Base-by-base conservation (phyloP, 768 basidiomycete genomes). In the Podaxis rugospora region DNA sequence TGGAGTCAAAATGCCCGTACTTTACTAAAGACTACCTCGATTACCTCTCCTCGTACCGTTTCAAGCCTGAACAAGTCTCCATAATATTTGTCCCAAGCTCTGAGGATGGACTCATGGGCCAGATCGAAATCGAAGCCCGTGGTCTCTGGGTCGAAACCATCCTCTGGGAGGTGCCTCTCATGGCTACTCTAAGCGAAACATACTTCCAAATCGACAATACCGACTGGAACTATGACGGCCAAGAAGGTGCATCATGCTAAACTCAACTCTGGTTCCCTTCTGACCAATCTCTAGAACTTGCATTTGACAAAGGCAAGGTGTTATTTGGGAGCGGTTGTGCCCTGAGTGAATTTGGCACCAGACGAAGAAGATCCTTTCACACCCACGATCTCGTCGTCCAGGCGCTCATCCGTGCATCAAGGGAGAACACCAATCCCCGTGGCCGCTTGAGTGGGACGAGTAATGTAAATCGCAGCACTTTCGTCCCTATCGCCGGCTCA, bases 111-210 rank as follows among this genome's bases (percentile, higher is more conserved):
- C 71, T 76, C 55, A 68, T 71, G 59, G 95, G 94, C 3, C 71
- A 75, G 37, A 73, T 95, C 37, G 85, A 92, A 66, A 89, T 99
- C 56, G 84, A 87, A 63, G 83, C 84, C 4, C 68, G 68, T 28
- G 95, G 93, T 5, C 80, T 80, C 4, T 95, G 93, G 93, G 74
- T 75, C 0, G 92, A 95, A 65, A 82, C 91, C 5, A 96, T 98
- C 61, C 76, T 97, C 27, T 99, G 96, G 87, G 97, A 98, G 75
- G 94, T 98, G 1, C 95, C 94, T 1, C 76, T 98, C 54, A 95
- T 98, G 93, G 87, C 94, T 13, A 86, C 86, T 64, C 77, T 99
- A 54, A 93, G 92, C 67, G 94, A 99, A 71, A 85, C 86, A 18
- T 96, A 93, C 75, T 99, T 96, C 75, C 79, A 74, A 18, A 80